phyloP scores from a whole-genome alignment of 2,329 filamentous ascomycete genomes.

The Cytospora chrysosperma region DNA sequence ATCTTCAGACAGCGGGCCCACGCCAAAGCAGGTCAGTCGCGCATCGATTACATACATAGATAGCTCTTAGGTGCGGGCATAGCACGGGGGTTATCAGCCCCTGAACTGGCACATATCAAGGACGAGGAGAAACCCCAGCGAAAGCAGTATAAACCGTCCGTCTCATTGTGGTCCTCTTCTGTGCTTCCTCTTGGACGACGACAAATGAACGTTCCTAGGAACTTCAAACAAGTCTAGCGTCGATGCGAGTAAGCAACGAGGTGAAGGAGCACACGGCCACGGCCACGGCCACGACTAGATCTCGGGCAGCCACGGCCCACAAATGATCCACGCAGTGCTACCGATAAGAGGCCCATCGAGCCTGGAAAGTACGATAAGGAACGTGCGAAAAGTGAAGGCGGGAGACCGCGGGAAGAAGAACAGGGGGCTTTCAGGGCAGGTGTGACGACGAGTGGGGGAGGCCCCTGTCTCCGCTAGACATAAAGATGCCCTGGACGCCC shows the following conservation, averaged over 20 bases:
- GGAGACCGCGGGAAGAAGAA: not conserved
- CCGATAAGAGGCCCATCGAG: not conserved
- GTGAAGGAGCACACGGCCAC: not conserved
- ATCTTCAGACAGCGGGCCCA: constrained; percentile 6
- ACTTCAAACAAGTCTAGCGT: not conserved
- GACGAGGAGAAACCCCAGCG: not conserved
- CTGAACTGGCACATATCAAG: not conserved
- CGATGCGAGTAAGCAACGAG: not conserved
- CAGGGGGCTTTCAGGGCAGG: not conserved
- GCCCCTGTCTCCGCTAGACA: not conserved
- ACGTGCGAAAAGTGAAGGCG: not conserved
- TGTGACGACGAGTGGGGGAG: not conserved
- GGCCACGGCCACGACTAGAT: not conserved
- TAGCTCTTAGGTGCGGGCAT: no score
- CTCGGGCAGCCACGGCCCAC: not conserved
- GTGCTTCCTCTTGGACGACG: not conserved
- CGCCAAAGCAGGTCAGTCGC: not conserved
- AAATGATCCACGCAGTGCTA: not conserved
- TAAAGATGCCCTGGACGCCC: not conserved
- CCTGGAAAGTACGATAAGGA: not conserved
- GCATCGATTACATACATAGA: no score
- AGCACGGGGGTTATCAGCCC: not conserved
- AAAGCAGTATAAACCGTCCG: not conserved
- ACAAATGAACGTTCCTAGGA: no score
- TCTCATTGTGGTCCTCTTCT: not conserved